Evolutionary conservation across 257 asterid genomes (phyloP).

Genomic region (Datura wrightii): DNA sequence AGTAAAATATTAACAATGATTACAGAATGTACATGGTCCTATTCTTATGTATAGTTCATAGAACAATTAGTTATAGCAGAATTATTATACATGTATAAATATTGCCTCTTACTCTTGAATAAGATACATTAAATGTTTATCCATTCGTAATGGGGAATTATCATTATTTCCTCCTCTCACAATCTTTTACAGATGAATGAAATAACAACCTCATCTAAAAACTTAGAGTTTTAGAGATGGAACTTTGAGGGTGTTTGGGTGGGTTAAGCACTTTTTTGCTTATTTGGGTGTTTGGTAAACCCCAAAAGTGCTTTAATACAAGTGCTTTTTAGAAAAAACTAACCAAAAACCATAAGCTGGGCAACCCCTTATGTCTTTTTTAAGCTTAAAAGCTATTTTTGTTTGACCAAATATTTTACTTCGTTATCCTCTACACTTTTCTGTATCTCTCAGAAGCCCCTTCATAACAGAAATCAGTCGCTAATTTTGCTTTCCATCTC

Average conservation of each 20-base stretch:
- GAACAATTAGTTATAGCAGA: too few species aligned
- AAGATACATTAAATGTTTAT: not conserved
- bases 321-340: not conserved
- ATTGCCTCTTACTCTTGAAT: not conserved
- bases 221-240: not conserved
- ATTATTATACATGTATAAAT: too few species aligned
- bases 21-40: too few species aligned
- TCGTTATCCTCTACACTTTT: not conserved
- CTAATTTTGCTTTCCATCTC: not conserved
- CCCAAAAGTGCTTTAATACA: not conserved
- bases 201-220: not conserved
- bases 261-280: not conserved
- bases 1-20: too few species aligned
- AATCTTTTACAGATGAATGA: constrained; percentile 5
- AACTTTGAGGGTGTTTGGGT: not conserved
- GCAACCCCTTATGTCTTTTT: not conserved
- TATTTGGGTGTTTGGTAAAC: not conserved
- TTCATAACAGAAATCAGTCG: not conserved
- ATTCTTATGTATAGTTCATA: too few species aligned
- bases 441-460: not conserved
- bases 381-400: not conserved
- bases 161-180: not conserved
- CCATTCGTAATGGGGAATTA: not conserved
- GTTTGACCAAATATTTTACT: not conserved
- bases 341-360: not conserved